Evolutionary conservation across 441 rosid genomes (phyloP), one percentile per base, ranked within the genome.

Genomic region (Pelargonium exstipulatum): DNA sequence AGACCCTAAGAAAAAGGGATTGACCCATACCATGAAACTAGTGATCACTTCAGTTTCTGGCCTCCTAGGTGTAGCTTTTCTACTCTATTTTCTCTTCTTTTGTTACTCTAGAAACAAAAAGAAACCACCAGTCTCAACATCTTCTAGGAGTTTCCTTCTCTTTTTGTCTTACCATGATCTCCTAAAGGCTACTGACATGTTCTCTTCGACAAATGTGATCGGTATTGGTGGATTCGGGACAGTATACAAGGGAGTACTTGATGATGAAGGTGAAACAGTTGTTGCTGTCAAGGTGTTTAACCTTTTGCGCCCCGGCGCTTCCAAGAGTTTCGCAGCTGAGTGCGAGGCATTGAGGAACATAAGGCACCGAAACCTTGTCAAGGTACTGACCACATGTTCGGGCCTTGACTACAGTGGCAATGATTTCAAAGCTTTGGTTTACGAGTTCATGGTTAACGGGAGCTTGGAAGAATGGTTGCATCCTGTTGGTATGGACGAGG

Each of bases 381-480:
- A 73, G 63, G 60, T 73, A 9, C 1, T 67, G 17, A 49, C 71
- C 17, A 43, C 76, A 4, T 73, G 71, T 16, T 67, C 71, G 2
- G 37, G 71, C 9, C n/a, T 73, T n/a, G 71, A 62, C 40, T 13
- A 13, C 29, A 18, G 13, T 14, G 63, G 71, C 6, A 51, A 49
- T 24, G 45, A 62, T 32, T 73, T 73, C 63, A 73, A 73, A 46
- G 71, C 71, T 40, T 22, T 62, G 12, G 75, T 72, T 9, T 66
- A 72, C 5, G 62, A 72, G 70, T 66, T 43, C 57, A 72, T 72
- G 75, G 57, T 26, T 24, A 72, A 66, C 3, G 75, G 70, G 29
- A 72, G 70, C 46, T 40, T 72, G 42, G 70, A 66, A 14, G 29
- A 43, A 1, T 65, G 70, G 70, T 18, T 66, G 62, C 70, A 58